Percentiles rank a stretch among this genome's conserved stretches.
Conservation (phyloP, 164 flowering plant genomes). For the Magnolia officinalis region DNA sequence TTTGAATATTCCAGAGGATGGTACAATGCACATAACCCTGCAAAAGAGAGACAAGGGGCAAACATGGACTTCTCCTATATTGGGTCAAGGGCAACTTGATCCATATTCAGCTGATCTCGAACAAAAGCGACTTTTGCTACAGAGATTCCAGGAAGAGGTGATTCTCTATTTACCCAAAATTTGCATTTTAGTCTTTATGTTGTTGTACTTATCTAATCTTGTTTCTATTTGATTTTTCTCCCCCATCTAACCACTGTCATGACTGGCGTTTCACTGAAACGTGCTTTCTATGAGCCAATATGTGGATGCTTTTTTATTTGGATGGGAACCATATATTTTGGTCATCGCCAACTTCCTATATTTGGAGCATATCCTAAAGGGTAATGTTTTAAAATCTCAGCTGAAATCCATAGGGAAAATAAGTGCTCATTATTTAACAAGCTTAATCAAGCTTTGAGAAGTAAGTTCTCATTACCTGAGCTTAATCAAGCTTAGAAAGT, state of each 20-base stretch:
- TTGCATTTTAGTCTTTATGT: neutral
- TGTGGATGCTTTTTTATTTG: neutral
- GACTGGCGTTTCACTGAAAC: neutral
- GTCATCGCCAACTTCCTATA: no score
- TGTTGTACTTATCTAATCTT: neutral
- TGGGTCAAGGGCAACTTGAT: constrained; percentile 83
- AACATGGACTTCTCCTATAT: constrained; percentile 88
- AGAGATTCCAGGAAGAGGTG: constrained; percentile 96
- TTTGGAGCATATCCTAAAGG: no score
- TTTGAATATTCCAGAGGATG: constrained; percentile 62
- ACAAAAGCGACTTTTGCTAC: constrained; percentile 93
- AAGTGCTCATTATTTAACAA: no score
- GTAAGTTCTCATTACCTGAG: no score
- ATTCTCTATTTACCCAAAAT: neutral
- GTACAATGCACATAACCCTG: constrained; percentile 71
- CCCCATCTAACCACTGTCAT: neutral
- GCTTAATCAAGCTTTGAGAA: no score
- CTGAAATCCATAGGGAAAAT: no score
- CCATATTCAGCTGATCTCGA: constrained; percentile 71
- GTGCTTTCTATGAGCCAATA: neutral
- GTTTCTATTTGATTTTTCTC: neutral
- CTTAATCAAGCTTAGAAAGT: no score
- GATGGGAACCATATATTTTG: neutral
- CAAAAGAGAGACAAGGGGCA: constrained; percentile 94
- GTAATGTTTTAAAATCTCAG: no score